Evolutionary conservation across 495 filamentous ascomycete genomes (phyloP).

Genomic region (Aspergillus nidulans): DNA sequence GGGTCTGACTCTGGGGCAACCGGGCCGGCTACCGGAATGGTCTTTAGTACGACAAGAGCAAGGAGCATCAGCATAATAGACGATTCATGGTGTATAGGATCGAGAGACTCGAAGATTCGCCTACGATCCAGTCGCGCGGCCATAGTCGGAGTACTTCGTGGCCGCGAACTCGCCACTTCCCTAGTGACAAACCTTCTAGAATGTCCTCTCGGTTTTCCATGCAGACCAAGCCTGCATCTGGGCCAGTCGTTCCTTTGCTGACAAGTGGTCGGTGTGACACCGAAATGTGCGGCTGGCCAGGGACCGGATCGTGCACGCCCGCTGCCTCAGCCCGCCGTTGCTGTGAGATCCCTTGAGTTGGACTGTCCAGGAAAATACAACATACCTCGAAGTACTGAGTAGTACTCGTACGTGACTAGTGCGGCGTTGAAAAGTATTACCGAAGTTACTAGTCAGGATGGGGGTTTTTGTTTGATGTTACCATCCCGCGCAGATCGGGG

Average conservation of each 20-base stretch:
- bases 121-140: not conserved
- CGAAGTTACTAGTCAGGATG: slow-evolving; percentile 4
- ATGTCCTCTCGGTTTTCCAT: slow-evolving; percentile 18
- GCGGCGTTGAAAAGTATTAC: not conserved
- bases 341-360: not conserved
- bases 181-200: slow-evolving; percentile 20
- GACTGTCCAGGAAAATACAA: not conserved
- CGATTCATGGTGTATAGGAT: not conserved
- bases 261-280: not conserved
- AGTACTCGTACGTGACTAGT: slow-evolving; percentile 1
- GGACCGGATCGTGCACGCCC: slow-evolving; percentile 7
- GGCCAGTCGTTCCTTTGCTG: slow-evolving; percentile 10
- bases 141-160: not conserved
- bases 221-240: slow-evolving; percentile 13
- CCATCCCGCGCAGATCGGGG: slow-evolving; percentile 3
- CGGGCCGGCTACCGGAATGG: slow-evolving; percentile 1
- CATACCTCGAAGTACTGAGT: not conserved
- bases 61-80: not conserved
- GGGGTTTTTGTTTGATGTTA: not conserved
- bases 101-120: not conserved
- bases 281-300: slow-evolving; percentile 15
- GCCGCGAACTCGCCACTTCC: not conserved
- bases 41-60: not conserved
- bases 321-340: not conserved
- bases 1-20: slow-evolving; percentile 14